Conservation (phyloP, 1,284 basidiomycete genomes). For the Rugosomyces carneus region DNA sequence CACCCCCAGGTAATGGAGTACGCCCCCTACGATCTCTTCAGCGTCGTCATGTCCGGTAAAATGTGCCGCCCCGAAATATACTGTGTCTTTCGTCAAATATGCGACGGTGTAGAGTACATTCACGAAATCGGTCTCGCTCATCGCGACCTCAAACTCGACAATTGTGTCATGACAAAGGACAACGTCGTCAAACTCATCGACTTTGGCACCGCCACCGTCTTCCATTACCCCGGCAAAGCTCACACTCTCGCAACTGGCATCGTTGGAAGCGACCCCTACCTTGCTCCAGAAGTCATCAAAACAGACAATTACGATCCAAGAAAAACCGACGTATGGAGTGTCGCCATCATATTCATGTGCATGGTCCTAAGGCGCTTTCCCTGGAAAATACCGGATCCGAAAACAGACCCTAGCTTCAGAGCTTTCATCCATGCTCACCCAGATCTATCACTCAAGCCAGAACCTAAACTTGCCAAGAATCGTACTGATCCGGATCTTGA, state of each 20-base stretch:
- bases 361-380: slow-evolving; percentile 98
- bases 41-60: slow-evolving; percentile 98
- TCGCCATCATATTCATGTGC: slow-evolving; percentile 98
- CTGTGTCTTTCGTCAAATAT: slow-evolving; percentile 98
- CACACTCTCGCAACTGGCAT: slow-evolving; percentile 80
- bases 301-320: slow-evolving; percentile 86
- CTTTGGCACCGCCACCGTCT: slow-evolving; percentile 98
- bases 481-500: slow-evolving; percentile 13
- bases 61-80: slow-evolving; percentile 98
- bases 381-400: slow-evolving; percentile 97
- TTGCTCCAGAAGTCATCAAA: slow-evolving; percentile 92
- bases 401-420: slow-evolving; percentile 87
- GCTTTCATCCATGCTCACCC: slow-evolving; percentile 92
- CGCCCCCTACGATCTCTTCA: slow-evolving; percentile 97
- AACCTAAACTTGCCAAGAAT: slow-evolving; percentile 22
- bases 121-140: slow-evolving; percentile 97
- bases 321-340: slow-evolving; percentile 97
- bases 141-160: slow-evolving; percentile 98
- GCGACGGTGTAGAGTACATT: slow-evolving; percentile 96
- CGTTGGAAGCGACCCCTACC: slow-evolving; percentile 97
- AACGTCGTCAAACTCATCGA: slow-evolving; percentile 99
- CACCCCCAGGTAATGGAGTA: slow-evolving; percentile 99
- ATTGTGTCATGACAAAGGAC: slow-evolving; percentile 94
- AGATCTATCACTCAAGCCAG: slow-evolving; percentile 64
- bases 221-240: slow-evolving; percentile 90